Conservation (phyloP, 805 yeast species). For the Teunomyces barrocoloradensis region DNA sequence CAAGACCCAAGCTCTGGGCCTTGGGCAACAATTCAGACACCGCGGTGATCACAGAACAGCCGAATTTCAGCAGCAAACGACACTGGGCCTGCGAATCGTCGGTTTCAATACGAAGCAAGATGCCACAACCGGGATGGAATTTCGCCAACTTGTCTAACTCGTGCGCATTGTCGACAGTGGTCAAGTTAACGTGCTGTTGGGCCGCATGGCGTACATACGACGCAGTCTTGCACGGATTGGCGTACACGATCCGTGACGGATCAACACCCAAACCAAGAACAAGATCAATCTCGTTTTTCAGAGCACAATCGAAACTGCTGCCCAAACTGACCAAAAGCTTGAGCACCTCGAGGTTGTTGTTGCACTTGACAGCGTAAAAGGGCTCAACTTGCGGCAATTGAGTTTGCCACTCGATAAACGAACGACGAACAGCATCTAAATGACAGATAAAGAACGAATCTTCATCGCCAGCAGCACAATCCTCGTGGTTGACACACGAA, state of each 20-base stretch:
- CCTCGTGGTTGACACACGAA: conserved; percentile 47
- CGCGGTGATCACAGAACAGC: conserved; percentile 64
- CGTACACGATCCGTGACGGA: conserved; percentile 74
- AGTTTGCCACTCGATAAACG: conserved; percentile 60
- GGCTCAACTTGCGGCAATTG: conserved; percentile 76
- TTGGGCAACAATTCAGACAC: conserved; percentile 50
- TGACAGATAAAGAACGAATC: conserved; percentile 89
- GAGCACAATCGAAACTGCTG: conserved; percentile 89
- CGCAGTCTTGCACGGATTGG: conserved; percentile 91
- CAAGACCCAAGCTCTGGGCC: conserved; percentile 60
- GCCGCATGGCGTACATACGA: conserved; percentile 75
- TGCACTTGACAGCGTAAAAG: conserved; percentile 94
- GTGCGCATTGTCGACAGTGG: conserved; percentile 87
- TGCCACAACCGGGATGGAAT: conserved; percentile 65
- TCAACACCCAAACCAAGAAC: conserved; percentile 61
- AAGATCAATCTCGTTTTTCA: conserved; percentile 74
- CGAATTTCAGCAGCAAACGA: conserved; percentile 83
- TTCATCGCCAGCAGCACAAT: conserved; percentile 73
- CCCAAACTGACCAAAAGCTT: conserved; percentile 58
- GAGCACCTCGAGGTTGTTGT: conserved; percentile 65
- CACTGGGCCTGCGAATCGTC: conserved; percentile 89
- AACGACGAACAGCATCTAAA: conserved; percentile 64
- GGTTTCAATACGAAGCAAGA: conserved; percentile 80
- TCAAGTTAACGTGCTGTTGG: conserved; percentile 54
- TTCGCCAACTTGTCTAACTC: conserved; percentile 73